Evolutionary conservation across 164 flowering plant genomes (phyloP).

Genomic region (Sextonia rubra): DNA sequence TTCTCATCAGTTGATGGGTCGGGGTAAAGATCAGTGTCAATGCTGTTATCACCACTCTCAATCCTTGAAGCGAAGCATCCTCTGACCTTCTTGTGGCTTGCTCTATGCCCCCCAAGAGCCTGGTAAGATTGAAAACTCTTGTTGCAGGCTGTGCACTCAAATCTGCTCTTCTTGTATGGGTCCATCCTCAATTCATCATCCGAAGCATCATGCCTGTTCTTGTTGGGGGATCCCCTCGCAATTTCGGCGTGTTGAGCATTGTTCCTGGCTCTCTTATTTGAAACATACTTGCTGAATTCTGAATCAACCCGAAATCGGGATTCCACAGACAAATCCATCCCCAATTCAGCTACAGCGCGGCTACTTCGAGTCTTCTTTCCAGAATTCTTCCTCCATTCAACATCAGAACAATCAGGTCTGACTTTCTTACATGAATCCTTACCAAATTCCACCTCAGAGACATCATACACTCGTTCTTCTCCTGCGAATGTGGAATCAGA

Average conservation of each 20-base stretch:
- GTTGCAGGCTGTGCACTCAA: conserved; percentile 44
- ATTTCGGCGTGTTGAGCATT: conserved; percentile 20
- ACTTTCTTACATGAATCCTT: conserved; percentile 13
- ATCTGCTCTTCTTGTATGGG: conserved; percentile 34
- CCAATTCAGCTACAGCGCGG: conserved; percentile 4
- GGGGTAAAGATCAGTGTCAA: conserved; percentile 23
- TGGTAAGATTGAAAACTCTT: conserved; percentile 51
- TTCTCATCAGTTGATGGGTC: conserved; percentile 21
- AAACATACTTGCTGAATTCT: conserved; percentile 24
- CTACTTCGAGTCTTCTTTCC: not conserved
- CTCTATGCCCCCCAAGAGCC: conserved; percentile 62
- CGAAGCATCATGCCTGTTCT: conserved; percentile 17
- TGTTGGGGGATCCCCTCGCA: conserved; percentile 12
- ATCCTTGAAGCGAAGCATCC: conserved; percentile 27
- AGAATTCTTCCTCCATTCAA: conserved; percentile 23
- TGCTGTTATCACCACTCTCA: conserved; percentile 46
- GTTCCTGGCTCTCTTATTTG: conserved; percentile 18
- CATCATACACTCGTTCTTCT: conserved; percentile 22
- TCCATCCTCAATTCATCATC: conserved; percentile 23
- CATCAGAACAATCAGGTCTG: conserved; percentile 10
- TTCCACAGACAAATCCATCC: conserved; percentile 10
- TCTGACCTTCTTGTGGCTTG: conserved; percentile 43
- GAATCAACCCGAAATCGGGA: conserved; percentile 12
- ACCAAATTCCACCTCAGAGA: conserved; percentile 20
- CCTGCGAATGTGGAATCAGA: conserved; percentile 5